phyloP scores from a whole-genome alignment of 2,329 filamentous ascomycete species.

The Leptographium radiaticola region DNA sequence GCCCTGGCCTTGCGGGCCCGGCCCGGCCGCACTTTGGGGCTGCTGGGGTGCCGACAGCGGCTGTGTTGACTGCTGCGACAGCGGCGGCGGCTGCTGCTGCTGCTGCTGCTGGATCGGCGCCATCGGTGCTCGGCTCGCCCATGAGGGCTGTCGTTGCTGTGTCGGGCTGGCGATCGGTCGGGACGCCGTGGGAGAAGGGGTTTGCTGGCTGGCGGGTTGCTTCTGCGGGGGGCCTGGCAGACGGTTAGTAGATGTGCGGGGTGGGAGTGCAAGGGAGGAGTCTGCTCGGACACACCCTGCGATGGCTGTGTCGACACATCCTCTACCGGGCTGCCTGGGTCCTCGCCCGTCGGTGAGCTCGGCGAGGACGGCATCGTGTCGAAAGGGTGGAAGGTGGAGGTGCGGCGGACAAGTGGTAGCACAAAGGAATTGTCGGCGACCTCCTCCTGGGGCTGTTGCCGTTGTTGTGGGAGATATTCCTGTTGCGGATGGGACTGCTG shows the following conservation, averaged over 20 bases:
- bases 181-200: not conserved
- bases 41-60: not conserved
- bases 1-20: not conserved
- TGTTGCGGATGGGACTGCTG: not conserved
- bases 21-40: too few species aligned
- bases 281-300: too few species aligned
- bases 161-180: not conserved
- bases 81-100: not conserved
- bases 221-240: not conserved
- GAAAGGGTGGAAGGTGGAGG: slow-evolving; percentile 33
- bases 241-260: not conserved
- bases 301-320: slow-evolving; percentile 6
- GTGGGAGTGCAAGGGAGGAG: too few species aligned
- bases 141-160: not conserved
- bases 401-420: slow-evolving; percentile 45
- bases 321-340: slow-evolving; percentile 15
- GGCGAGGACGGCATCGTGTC: slow-evolving; percentile 18
- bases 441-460: not conserved
- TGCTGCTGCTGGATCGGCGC: not conserved
- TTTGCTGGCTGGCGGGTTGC: not conserved
- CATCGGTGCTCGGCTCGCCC: not conserved
- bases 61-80: not conserved
- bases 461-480: not conserved
- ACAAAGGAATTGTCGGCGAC: slow-evolving; percentile 29
- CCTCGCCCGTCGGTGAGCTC: slow-evolving; percentile 15